Conservation (phyloP, 192 early-diverging fungal genomes). For the Spizellomyces punctatus region DNA sequence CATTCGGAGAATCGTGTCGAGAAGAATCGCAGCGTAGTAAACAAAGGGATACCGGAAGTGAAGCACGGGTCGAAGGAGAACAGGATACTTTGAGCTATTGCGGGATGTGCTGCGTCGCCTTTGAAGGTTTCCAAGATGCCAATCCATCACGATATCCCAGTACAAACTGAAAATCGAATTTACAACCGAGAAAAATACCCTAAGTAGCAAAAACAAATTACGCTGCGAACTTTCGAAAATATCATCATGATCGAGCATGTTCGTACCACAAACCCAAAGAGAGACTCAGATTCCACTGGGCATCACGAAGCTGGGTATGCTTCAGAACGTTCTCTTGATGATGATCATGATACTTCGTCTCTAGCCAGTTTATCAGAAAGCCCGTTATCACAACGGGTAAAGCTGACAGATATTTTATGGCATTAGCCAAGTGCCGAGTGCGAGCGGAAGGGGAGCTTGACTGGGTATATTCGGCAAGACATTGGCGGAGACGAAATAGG, state of each 20-base stretch:
- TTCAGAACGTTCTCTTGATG: neutral
- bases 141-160: slow-evolving; percentile 95
- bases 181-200: slow-evolving; percentile 68
- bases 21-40: slow-evolving; percentile 79
- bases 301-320: slow-evolving; percentile 2
- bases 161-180: slow-evolving; percentile 94
- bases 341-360: slow-evolving; percentile 18
- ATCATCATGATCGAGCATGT: too few relatives aligned
- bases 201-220: slow-evolving; percentile 12
- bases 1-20: slow-evolving; percentile 81
- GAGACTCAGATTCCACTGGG: slow-evolving; percentile 34
- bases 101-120: neutral
- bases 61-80: slow-evolving; percentile 63
- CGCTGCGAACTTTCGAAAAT: too few relatives aligned
- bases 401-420: slow-evolving; percentile 87
- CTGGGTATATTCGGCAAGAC: slow-evolving; percentile 70
- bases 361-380: slow-evolving; percentile 46
- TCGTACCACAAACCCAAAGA: slow-evolving; percentile 54
- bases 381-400: slow-evolving; percentile 68
- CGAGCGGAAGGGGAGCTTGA: slow-evolving; percentile 51
- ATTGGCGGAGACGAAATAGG: slow-evolving; percentile 78
- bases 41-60: slow-evolving; percentile 63
- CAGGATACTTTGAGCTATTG: slow-evolving; percentile 21
- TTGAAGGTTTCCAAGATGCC: slow-evolving; percentile 48
- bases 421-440: slow-evolving; percentile 84